Conservation (phyloP, 1,139 yeast species). For the Yamadazyma dushanensis region DNA sequence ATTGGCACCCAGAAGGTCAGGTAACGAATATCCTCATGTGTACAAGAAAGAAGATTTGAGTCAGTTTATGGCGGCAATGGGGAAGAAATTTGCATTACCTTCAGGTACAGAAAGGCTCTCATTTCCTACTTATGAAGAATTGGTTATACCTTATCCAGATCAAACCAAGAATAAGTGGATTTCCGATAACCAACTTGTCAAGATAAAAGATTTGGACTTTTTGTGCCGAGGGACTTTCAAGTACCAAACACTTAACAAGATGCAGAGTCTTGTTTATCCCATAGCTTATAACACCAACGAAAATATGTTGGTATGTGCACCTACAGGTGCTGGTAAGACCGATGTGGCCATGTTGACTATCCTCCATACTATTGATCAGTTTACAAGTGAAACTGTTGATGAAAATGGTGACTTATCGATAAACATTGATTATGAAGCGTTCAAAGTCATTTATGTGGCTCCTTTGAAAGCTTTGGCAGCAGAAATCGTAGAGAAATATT, state of each 20-base stretch:
- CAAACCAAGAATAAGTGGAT: constrained; percentile 46
- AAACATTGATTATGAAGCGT: constrained; percentile 63
- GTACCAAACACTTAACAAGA: constrained; percentile 75
- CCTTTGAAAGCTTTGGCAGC: constrained; percentile 96
- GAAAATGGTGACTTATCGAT: constrained; percentile 52
- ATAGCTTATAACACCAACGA: constrained; percentile 92
- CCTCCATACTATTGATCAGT: constrained; percentile 64
- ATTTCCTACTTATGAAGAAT: constrained; percentile 65
- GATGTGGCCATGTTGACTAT: constrained; percentile 88
- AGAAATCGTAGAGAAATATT: constrained; percentile 90
- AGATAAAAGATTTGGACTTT: constrained; percentile 64
- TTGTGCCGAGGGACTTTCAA: constrained; percentile 85
- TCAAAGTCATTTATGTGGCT: constrained; percentile 90
- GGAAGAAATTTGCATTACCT: constrained; percentile 79
- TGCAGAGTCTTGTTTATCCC: constrained; percentile 90
- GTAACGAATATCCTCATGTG: constrained; percentile 81
- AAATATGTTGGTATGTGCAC: constrained; percentile 96
- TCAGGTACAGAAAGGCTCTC: constrained; percentile 73
- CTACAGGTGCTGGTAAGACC: constrained; percentile 98
- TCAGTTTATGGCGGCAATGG: constrained; percentile 69
- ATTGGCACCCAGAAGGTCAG: constrained; percentile 46
- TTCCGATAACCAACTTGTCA: constrained; percentile 55
- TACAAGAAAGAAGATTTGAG: constrained; percentile 65
- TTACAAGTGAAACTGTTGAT: constrained; percentile 44
- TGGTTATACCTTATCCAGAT: constrained; percentile 75